A percentile compares a stretch with the other conserved stretches of the same genome.
These are phyloP conservation scores for Metschnikowia koreensis DNA, from an alignment of 805 yeast genomes.

Conservation along the genomic window DNA sequence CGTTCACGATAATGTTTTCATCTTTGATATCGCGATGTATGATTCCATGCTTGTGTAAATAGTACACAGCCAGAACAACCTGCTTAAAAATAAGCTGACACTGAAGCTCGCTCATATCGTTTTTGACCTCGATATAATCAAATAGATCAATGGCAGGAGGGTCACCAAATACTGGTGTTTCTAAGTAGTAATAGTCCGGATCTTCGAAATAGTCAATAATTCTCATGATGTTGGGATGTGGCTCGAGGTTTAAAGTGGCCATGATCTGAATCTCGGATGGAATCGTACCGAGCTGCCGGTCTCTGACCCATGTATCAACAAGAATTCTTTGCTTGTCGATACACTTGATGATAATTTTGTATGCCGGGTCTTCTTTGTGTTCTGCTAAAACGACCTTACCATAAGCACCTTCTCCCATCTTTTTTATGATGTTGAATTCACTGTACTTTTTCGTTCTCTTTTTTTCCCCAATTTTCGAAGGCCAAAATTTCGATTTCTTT, in stretches of 20 bases:
- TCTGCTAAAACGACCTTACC: slow-evolving; percentile 86
- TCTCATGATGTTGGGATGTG: slow-evolving; percentile 85
- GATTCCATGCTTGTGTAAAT: slow-evolving; percentile 80
- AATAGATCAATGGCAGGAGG: slow-evolving; percentile 92
- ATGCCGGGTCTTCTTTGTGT: slow-evolving; percentile 58
- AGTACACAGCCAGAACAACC: slow-evolving; percentile 72
- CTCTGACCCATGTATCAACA: slow-evolving; percentile 97
- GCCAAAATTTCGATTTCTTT: slow-evolving; percentile 44
- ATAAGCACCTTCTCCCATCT: slow-evolving; percentile 95
- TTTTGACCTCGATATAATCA: slow-evolving; percentile 84
- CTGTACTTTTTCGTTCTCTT: slow-evolving; percentile 69
- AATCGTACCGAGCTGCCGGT: slow-evolving; percentile 84
- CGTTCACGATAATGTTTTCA: slow-evolving; percentile 87
- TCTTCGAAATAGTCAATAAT: slow-evolving; percentile 93
- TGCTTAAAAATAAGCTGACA: slow-evolving; percentile 78
- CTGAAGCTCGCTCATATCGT: slow-evolving; percentile 76
- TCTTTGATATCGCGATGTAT: slow-evolving; percentile 95
- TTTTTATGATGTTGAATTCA: slow-evolving; percentile 69
- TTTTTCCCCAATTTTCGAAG: slow-evolving; percentile 54
- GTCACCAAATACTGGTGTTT: slow-evolving; percentile 84
- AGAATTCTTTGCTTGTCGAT: slow-evolving; percentile 89
- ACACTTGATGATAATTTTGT: slow-evolving; percentile 78
- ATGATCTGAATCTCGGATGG: slow-evolving; percentile 96
- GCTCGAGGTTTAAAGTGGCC: slow-evolving; percentile 71
- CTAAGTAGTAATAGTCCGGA: slow-evolving; percentile 82